Evolutionary conservation across 495 filamentous ascomycete species (phyloP).

Genomic region (Saxispiralis lemnorum): DNA sequence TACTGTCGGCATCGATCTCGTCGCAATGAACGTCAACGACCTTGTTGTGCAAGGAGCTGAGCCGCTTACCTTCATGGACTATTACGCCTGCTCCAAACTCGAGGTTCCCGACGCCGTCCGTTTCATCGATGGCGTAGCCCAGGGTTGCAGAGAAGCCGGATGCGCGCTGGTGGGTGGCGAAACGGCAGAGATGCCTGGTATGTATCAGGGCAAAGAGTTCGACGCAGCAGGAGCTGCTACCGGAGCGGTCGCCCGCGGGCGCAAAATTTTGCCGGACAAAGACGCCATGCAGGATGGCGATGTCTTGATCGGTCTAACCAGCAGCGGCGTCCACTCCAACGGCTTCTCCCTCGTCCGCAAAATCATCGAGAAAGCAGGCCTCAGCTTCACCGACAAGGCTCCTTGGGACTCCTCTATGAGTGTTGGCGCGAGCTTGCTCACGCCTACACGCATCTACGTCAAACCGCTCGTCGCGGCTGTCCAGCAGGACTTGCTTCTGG

Average conservation of each 20-base stretch:
- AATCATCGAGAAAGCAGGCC: slow-evolving; percentile 54
- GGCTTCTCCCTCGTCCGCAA: slow-evolving; percentile 86
- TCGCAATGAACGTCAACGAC: slow-evolving; percentile 98
- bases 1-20: slow-evolving; percentile 83
- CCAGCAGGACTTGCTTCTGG: slow-evolving; percentile 47
- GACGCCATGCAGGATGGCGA: slow-evolving; percentile 63
- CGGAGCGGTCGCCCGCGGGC: slow-evolving; percentile 53
- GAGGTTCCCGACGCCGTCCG: slow-evolving; percentile 55
- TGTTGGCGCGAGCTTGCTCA: slow-evolving; percentile 58
- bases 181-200: slow-evolving; percentile 92
- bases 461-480: slow-evolving; percentile 31
- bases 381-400: slow-evolving; percentile 48
- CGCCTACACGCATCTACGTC: slow-evolving; percentile 30
- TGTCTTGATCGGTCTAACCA: slow-evolving; percentile 64
- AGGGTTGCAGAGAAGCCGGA: slow-evolving; percentile 61
- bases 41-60: slow-evolving; percentile 87
- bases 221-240: slow-evolving; percentile 78
- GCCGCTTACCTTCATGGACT: slow-evolving; percentile 88
- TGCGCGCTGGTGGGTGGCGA: slow-evolving; percentile 91
- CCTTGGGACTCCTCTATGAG: slow-evolving; percentile 45
- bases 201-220: slow-evolving; percentile 70
- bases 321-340: slow-evolving; percentile 79
- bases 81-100: slow-evolving; percentile 77
- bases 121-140: slow-evolving; percentile 75
- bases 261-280: slow-evolving; percentile 54